Evolutionary conservation across 140 eudicot genomes (phyloP), one percentile per base, ranked within the genome.

Genomic region (Anethum foeniculum): DNA sequence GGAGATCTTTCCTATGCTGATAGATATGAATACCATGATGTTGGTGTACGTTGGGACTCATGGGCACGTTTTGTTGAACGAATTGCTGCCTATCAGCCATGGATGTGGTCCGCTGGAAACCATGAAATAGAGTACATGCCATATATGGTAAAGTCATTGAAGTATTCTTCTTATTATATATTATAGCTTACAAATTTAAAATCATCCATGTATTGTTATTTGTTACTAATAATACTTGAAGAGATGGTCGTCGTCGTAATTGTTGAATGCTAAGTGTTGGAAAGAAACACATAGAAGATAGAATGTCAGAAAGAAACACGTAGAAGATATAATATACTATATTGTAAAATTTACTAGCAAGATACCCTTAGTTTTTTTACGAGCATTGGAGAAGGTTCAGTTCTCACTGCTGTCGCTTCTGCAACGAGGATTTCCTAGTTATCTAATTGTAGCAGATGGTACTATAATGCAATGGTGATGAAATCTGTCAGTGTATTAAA

Each of bases 1-100:
- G 99, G 98, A 80, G 99, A 96, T 87, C 88, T 93, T 76, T 88
- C 99, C 34, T 96, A 96, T 86, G 96, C 99, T 82, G 97, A 96
- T 87, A 85, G 88, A 74, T 93, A 91, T 82, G 13, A 83, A 10
- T 85, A 88, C 80, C 83, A 92, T 87, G 99, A 95, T 84, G 91
- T 92, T 82, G 94, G 97, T 79, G 83, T 91, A 73, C 96, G 99
- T 38, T 96, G 99, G 99, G 99, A 96, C 84, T 51, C 98, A 58
- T 96, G 96, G 91, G 99, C 97, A 77, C 96, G 93, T 74, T 96
- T 96, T 84, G 82, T 80, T 84, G 98, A 96, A 86, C 80, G 82
- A 47, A 82, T 86, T 85, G 86, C 96, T 43, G 99, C 99, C 65
- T 96, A 90, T 86, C 99, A 89, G 81, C 99, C 99, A 30, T 93